Percentiles rank a stretch among this genome's conserved stretches.
phyloP scores from a whole-genome alignment of 1,284 basidiomycete genomes.

The Trichosporon coremiiforme region DNA sequence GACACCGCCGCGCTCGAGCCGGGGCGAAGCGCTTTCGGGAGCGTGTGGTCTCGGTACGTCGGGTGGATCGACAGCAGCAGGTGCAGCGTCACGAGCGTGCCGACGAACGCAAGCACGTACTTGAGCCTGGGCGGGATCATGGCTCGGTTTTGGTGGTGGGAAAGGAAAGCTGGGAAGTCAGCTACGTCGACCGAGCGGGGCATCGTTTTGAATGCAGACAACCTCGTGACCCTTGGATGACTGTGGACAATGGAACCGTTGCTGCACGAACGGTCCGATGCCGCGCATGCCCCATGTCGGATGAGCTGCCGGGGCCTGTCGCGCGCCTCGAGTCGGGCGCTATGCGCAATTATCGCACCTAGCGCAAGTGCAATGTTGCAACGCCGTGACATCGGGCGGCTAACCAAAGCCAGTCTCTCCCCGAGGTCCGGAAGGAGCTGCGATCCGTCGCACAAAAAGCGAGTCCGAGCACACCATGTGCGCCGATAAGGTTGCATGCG shows the following conservation, averaged over 20 bases:
- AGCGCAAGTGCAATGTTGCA: background rate
- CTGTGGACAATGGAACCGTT: constrained; percentile 1
- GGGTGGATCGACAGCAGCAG: constrained; percentile 51
- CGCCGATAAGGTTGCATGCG: constrained; percentile 1
- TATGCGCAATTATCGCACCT: background rate
- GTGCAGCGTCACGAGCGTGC: constrained; percentile 36
- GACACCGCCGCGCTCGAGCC: background rate
- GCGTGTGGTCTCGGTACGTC: constrained; percentile 49
- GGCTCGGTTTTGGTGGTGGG: background rate
- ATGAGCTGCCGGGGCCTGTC: background rate
- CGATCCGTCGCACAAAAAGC: background rate
- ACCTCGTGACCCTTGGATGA: background rate
- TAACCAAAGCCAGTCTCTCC: background rate
- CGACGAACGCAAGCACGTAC: constrained; percentile 12
- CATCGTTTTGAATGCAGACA: background rate
- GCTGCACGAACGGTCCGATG: background rate
- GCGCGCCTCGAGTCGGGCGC: background rate
- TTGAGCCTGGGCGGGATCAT: constrained; percentile 9
- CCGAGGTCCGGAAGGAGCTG: background rate
- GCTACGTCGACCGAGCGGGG: background rate
- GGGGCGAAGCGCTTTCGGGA: constrained; percentile 2
- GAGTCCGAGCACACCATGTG: constrained; percentile 1
- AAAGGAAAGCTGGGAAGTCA: background rate
- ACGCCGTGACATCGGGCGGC: background rate
- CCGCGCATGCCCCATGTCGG: background rate